These are phyloP conservation scores for Alternaria dauci DNA, from an alignment of 2,329 filamentous ascomycete species.

Conservation along the genomic window DNA sequence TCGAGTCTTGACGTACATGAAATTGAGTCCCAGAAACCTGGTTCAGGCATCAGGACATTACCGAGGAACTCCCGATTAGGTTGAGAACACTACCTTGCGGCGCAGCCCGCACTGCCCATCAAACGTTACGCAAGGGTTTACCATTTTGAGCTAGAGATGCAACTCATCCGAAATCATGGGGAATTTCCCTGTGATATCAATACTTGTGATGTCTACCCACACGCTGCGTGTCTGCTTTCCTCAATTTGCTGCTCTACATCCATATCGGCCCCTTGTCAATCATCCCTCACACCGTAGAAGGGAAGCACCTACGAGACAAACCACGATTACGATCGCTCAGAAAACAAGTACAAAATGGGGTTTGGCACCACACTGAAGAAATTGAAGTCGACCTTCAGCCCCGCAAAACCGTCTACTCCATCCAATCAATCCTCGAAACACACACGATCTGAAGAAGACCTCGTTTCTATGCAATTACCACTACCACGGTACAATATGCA, in stretches of 20 bases:
- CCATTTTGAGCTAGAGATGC: background rate
- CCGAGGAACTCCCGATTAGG: background rate
- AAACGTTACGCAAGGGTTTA: background rate
- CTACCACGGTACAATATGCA: background rate
- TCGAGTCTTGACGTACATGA: background rate
- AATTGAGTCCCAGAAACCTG: background rate
- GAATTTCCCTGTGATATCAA: background rate
- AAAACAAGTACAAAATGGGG: background rate
- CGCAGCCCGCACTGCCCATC: background rate
- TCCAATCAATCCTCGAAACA: background rate
- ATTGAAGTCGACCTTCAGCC: background rate
- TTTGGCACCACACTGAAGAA: background rate
- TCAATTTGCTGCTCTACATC: background rate
- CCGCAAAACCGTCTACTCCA: background rate
- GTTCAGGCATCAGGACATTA: background rate
- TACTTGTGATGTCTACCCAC: background rate
- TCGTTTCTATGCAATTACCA: conserved; percentile 7
- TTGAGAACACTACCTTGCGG: background rate
- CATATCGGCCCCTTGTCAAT: background rate
- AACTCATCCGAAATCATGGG: background rate
- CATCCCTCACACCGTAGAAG: background rate
- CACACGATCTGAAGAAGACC: conserved; percentile 10
- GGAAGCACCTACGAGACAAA: background rate
- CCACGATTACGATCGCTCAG: background rate
- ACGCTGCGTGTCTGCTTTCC: background rate